Evolutionary conservation across 2,329 filamentous ascomycete species (phyloP), one percentile per base, ranked within the genome.

Genomic region (Ascochyta fabae): DNA sequence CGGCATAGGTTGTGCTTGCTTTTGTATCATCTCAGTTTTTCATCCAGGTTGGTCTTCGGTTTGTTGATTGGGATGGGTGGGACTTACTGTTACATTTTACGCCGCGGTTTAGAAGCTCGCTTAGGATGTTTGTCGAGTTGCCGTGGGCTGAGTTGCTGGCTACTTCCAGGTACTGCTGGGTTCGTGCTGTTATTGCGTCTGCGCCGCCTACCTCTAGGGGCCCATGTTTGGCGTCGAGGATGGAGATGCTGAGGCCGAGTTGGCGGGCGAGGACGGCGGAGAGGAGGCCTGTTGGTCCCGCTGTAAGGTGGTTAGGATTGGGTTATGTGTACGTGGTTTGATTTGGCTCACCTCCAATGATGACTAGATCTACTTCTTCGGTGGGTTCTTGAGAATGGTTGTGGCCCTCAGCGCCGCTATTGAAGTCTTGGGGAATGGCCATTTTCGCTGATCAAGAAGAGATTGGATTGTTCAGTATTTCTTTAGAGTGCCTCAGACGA

Each of bases 111-210:
- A 81, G 56, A 3, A 82, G 68, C 34, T 79, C 76, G 31, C 23
- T 41, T 1, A 61, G 45, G 6, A 61, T 43, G 24, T 27, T 19
- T 5, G 39, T 19, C 5, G 31, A 12, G 8, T 79, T 71, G 1
- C 81, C 64, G 15, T 19, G 19, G 19, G 19, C 19, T 19, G 19
- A 19, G 19, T 81, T 72, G 7, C 77, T 74, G 4, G 76, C 78
- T 6, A 80, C 73, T 44, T 81, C 79, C 2, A 81, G 70, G 29
- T 79, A 80, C 40, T 82, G 80, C 36, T 82, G 80, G 0, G 79
- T 81, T 9, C 80, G 73, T 6, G 80, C 80, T 36, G 81, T 82
- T 48, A 82, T 67, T 0, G 80, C 80, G 63, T 82, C 80, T 34
- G 80, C 80, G 19, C 80, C 71, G 2, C 80, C 80, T 3, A 81